Evolutionary conservation across 768 basidiomycete genomes (phyloP), one percentile per base, ranked within the genome.

Genomic region (Hortiboletus campestris): DNA sequence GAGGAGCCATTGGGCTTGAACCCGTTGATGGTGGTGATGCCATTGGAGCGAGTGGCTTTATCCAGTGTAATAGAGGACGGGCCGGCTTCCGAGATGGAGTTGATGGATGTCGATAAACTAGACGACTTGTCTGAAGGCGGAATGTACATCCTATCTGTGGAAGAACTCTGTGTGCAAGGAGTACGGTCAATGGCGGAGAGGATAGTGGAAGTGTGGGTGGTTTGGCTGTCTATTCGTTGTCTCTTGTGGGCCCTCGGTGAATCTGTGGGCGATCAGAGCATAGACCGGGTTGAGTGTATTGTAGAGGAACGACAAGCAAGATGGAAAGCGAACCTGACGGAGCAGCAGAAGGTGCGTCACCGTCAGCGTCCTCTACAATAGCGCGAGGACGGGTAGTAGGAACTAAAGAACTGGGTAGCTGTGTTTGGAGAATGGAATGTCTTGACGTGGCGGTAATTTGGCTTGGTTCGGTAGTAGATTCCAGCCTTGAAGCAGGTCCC

Each of bases 331-430:
- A 51, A 73, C 70, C 72, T 58, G 68, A 58, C 43, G 54, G 56
- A 42, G 51, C 40, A 54, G 70, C 38, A 51, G 55, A 62, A 56
- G 63, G 35, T 42, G 58, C 36, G 68, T 72, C 64, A 67, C 68
- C 71, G 72, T 71, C 67, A 64, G 63, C 75, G 68, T 80, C 79
- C 74, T 87, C 85, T 71, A 83, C 79, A 68, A 84, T 80, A 60
- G 80, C 76, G 74, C 84, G 75, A 45, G 80, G 72, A 70, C 86
- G 84, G 58, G 83, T 84, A 61, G 84, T 75, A 60, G 88, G 88
- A 63, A 89, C 76, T 66, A 85, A 75, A 71, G 80, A 80, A 49
- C 67, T 59, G 46, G 49, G 52, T 55, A 53, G 59, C 53, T 65
- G 66, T 53, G 65, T 48, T 61, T 64, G 70, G 19, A 65, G 64